Percentiles rank a stretch among this genome's conserved stretches.
Conservation (phyloP, 148 eudicot species). For the Vaccinium macrocarpon region DNA sequence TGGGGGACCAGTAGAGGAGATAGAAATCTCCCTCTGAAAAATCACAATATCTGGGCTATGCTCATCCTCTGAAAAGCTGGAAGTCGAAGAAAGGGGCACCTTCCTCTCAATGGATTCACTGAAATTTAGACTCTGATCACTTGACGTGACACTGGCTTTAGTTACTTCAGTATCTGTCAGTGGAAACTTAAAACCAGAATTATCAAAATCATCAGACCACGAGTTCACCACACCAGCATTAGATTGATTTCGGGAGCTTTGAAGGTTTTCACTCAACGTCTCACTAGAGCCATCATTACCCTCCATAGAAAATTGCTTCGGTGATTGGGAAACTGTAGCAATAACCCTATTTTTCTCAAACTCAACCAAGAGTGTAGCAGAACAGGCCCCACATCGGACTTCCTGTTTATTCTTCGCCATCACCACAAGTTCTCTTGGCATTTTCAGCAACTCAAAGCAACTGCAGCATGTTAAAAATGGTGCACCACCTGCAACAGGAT, state of each 20-base stretch:
- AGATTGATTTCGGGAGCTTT: constrained; percentile 15
- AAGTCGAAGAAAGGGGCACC: constrained; percentile 33
- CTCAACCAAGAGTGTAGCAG: constrained; percentile 37
- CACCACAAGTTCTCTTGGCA: constrained; percentile 41
- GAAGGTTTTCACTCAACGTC: constrained; percentile 17
- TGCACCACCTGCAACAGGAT: constrained; percentile 72
- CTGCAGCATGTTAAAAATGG: constrained; percentile 68
- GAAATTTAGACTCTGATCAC: constrained; percentile 27
- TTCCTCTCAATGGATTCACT: constrained; percentile 31
- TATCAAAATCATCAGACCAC: constrained; percentile 49
- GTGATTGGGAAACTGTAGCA: constrained; percentile 23
- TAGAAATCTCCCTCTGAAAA: constrained; percentile 21
- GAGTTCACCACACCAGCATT: constrained; percentile 27
- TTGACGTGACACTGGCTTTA: constrained; percentile 21
- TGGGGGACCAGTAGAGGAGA: constrained; percentile 26
- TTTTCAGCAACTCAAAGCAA: constrained; percentile 68
- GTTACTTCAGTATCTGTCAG: constrained; percentile 28
- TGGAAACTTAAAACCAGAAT: constrained; percentile 29
- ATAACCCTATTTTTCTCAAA: constrained; percentile 33
- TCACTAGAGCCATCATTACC: constrained; percentile 22
- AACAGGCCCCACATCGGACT: constrained; percentile 76
- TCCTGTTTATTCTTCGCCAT: constrained; percentile 26
- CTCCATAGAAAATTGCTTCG: constrained; percentile 18
- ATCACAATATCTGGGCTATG: constrained; percentile 26
- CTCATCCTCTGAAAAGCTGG: constrained; percentile 46